A percentile compares a stretch with the other conserved stretches of the same genome.
These are phyloP conservation scores for Glycine latifolia DNA, from an alignment of 306 rosid genomes.

Conservation along the genomic window DNA sequence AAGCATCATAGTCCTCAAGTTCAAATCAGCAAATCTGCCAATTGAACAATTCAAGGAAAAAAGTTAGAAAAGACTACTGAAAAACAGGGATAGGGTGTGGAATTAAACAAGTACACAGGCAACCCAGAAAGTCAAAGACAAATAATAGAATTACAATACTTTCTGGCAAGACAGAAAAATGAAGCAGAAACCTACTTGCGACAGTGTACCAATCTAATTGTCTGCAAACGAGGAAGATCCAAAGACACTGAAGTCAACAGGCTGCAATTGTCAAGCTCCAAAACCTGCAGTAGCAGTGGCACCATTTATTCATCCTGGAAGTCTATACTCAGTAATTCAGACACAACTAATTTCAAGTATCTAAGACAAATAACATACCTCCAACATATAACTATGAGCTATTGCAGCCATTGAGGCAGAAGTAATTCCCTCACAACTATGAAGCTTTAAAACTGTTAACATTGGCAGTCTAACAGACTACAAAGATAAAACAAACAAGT, in stretches of 20 bases:
- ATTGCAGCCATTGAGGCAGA: conserved; percentile 98
- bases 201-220: conserved; percentile 92
- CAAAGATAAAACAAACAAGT: conserved; percentile 55
- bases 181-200: conserved; percentile 76
- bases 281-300: conserved; percentile 64
- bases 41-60: conserved; percentile 1
- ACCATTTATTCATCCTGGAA: conserved; percentile 37
- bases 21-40: conserved; percentile 82
- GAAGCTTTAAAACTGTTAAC: conserved; percentile 91
- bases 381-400: conserved; percentile 71
- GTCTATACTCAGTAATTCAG: conserved; percentile 27
- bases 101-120: neutral
- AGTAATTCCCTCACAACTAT: conserved; percentile 95
- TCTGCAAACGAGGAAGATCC: conserved; percentile 85
- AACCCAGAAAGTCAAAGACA: neutral
- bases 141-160: neutral
- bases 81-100: neutral
- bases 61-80: neutral
- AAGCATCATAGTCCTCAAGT: conserved; percentile 70
- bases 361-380: conserved; percentile 61
- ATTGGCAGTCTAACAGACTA: conserved; percentile 87
- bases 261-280: conserved; percentile 97
- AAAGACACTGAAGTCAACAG: conserved; percentile 83
- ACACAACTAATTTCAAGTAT: conserved; percentile 34
- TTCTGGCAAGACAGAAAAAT: conserved; percentile 3